phyloP scores from a whole-genome alignment of 2,329 filamentous ascomycete genomes.

The Diaporthe destruens region DNA sequence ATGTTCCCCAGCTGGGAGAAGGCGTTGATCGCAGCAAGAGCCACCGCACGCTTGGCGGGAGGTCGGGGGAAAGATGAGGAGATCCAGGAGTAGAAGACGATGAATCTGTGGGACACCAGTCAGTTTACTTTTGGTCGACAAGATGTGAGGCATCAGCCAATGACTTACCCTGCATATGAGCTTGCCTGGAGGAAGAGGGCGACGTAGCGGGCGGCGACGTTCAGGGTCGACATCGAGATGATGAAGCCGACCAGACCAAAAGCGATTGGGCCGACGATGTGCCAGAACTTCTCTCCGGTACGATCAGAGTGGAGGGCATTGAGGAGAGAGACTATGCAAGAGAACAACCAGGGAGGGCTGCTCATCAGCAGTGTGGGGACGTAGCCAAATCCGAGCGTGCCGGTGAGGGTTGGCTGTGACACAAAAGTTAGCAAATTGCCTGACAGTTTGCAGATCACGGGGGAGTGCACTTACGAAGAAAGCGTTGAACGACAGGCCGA shows the following conservation, averaged over 20 bases:
- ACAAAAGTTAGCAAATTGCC: neutral
- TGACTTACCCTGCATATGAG: constrained; percentile 63
- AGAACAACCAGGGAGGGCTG: constrained; percentile 70
- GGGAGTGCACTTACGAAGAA: constrained; percentile 60
- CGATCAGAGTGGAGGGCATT: constrained; percentile 69
- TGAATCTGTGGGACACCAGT: constrained; percentile 52
- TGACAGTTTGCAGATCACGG: too few relatives aligned
- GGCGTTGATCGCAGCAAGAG: constrained; percentile 71
- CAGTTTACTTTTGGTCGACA: constrained; percentile 54
- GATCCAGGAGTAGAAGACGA: constrained; percentile 71
- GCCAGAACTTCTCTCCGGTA: constrained; percentile 70
- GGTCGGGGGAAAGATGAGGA: constrained; percentile 69
- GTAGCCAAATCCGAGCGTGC: constrained; percentile 65
- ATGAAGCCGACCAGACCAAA: constrained; percentile 69
- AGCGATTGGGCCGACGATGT: constrained; percentile 66
- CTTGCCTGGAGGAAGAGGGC: constrained; percentile 71
- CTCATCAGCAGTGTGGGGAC: constrained; percentile 68
- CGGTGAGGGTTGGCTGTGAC: constrained; percentile 61
- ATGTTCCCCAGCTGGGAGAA: constrained; percentile 70
- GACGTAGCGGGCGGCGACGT: constrained; percentile 68
- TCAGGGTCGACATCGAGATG: constrained; percentile 70
- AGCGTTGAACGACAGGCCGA: constrained; percentile 69
- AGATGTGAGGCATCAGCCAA: constrained; percentile 53
- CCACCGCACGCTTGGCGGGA: constrained; percentile 71
- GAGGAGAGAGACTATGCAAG: constrained; percentile 67